phyloP scores from a whole-genome alignment of 1,139 yeast species.

The Blastobotrys illinoisensis region DNA sequence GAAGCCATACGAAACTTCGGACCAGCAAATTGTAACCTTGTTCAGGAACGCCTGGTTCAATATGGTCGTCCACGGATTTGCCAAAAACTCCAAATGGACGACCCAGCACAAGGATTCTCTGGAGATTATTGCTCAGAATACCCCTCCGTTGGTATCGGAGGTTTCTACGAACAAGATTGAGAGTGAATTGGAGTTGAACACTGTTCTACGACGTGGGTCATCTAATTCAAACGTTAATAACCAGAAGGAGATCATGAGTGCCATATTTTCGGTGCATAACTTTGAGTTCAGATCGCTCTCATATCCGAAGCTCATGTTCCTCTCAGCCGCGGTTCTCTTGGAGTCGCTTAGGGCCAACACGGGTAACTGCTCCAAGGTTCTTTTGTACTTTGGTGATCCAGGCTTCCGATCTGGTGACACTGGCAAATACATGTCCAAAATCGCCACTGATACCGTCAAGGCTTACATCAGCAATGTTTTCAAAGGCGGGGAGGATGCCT shows the following conservation, averaged over 20 bases:
- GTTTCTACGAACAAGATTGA: slow-evolving; percentile 81
- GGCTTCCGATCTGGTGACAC: slow-evolving; percentile 67
- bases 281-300: slow-evolving; percentile 49
- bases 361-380: slow-evolving; percentile 73
- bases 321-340: slow-evolving; percentile 73
- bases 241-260: slow-evolving; percentile 51
- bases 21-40: slow-evolving; percentile 46
- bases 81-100: slow-evolving; percentile 53
- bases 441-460: slow-evolving; percentile 55
- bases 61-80: slow-evolving; percentile 86
- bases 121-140: slow-evolving; percentile 69
- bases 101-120: slow-evolving; percentile 45
- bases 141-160: slow-evolving; percentile 93
- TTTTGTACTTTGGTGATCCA: slow-evolving; percentile 82
- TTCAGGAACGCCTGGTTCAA: slow-evolving; percentile 94
- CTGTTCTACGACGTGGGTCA: slow-evolving; percentile 85
- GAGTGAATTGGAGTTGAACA: slow-evolving; percentile 85
- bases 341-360: slow-evolving; percentile 74
- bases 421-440: slow-evolving; percentile 62
- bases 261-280: slow-evolving; percentile 23
- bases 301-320: slow-evolving; percentile 78
- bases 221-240: slow-evolving; percentile 75
- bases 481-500: slow-evolving; percentile 44
- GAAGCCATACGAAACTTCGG: slow-evolving; percentile 40
- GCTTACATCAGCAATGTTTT: slow-evolving; percentile 48